These are phyloP conservation scores for Lobosporangium transversale DNA, from an alignment of 192 early-diverging fungal genomes.

Conservation along the genomic window DNA sequence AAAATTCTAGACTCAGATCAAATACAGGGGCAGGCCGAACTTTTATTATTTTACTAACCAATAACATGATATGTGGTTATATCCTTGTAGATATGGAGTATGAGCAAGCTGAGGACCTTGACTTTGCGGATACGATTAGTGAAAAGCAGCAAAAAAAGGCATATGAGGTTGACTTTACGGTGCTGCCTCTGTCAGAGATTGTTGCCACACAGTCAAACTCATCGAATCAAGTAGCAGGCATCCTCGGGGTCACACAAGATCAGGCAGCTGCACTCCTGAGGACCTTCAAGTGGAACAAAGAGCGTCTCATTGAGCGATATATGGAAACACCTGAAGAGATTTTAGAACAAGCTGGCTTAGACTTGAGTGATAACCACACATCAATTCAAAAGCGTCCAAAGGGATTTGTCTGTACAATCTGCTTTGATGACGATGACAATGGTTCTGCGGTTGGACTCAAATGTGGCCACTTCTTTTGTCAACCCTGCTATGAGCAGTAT, in stretches of 20 bases:
- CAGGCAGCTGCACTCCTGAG: conserved; percentile 82
- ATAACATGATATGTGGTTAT: no score
- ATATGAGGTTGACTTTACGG: conserved; percentile 79
- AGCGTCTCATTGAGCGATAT: conserved; percentile 77
- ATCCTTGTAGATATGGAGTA: conserved; percentile 57
- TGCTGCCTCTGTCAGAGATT: conserved; percentile 68
- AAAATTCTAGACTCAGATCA: no score
- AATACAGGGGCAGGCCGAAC: no score
- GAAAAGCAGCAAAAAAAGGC: conserved; percentile 65
- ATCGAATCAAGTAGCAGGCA: conserved; percentile 72
- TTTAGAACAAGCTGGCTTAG: conserved; percentile 71
- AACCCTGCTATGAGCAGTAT: conserved; percentile 86
- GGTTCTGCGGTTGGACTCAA: conserved; percentile 71
- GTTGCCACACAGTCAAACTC: conserved; percentile 67
- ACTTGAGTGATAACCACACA: conserved; percentile 57
- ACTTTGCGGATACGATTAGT: conserved; percentile 63
- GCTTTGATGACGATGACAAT: conserved; percentile 73
- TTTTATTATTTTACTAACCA: no score
- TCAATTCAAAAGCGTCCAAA: conserved; percentile 46
- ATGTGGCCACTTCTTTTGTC: conserved; percentile 91
- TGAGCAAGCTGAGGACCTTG: conserved; percentile 63
- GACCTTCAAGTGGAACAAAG: conserved; percentile 86
- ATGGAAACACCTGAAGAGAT: conserved; percentile 74
- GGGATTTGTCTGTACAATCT: conserved; percentile 87
- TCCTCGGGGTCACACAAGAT: conserved; percentile 72